Evolutionary conservation across 495 filamentous ascomycete genomes (phyloP), one percentile per base, ranked within the genome.

Genomic region (Friedmanniomyces simplex): DNA sequence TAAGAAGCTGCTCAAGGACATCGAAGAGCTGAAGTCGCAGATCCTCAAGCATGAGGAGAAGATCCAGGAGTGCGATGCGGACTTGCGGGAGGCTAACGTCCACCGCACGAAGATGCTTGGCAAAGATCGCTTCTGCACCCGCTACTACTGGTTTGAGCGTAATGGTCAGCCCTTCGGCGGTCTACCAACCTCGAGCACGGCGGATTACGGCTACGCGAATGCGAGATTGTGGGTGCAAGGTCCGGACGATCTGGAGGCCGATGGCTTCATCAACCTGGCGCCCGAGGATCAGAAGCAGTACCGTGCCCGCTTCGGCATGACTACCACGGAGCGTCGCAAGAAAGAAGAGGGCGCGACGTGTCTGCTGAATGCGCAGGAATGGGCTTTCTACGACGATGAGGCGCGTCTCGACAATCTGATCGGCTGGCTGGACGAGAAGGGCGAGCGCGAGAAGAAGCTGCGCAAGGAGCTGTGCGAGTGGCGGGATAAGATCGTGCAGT

Each of bases 141-240:
- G 90, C 21, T 98, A 97, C 68, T 96, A 90, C 76, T 98, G 91
- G 91, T 95, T 96, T 68, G 93, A 98, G 71, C 86, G 91, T 37
- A 98, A 97, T 66, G 93, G 90, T 26, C 96, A 97, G 93, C 94
- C 93, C 1, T 96, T 88, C 67, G 89, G 76, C 47, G 94, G 94
- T 1, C 74, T 96, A 57, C 91, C 90, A 0, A 77, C 80, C 59
- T 93, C 88, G 71, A 96, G 90, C 5, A 97, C 90, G 3, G 84
- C 89, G 0, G 76, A 83, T 39, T 88, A 91, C 20, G 81, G 79
- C 12, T 98, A 96, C 66, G 90, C 94, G 12, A 98, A 97, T 67
- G 93, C 88, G 10, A 87, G 89, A 53, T 73, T 98, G 41, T 98
- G 93, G 93, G 83, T 98, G 25, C 93, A 98, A 69, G 93, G 93